Conservation (phyloP, 2,329 filamentous ascomycete species). For the Trichophyton simii region DNA sequence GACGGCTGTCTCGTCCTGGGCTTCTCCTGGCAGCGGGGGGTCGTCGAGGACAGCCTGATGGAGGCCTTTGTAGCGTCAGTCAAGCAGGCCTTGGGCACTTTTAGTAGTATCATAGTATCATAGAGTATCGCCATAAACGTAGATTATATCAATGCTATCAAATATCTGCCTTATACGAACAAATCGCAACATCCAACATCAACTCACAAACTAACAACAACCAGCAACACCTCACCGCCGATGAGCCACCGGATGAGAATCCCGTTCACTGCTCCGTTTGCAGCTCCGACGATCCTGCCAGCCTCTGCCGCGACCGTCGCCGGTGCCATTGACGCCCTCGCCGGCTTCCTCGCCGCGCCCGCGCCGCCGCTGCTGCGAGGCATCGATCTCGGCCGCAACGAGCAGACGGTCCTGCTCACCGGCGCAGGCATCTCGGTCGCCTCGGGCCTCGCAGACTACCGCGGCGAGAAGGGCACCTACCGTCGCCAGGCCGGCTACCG, state of each 20-base stretch:
- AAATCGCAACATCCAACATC: no score
- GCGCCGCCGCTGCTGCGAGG: conserved; percentile 39
- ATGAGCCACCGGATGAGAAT: conserved; percentile 72
- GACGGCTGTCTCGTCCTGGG: conserved; percentile 33
- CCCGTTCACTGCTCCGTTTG: conserved; percentile 74
- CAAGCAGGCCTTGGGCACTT: background rate
- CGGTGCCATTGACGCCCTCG: conserved; percentile 65
- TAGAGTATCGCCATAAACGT: no score
- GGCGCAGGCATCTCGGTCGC: conserved; percentile 90
- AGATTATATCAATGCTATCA: background rate
- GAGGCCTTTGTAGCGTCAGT: background rate
- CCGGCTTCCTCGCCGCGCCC: conserved; percentile 58
- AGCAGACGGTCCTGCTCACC: conserved; percentile 54
- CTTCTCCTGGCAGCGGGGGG: conserved; percentile 28
- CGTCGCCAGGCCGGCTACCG: conserved; percentile 79
- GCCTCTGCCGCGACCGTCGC: conserved; percentile 53
- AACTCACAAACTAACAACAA: background rate
- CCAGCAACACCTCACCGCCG: conserved; percentile 20
- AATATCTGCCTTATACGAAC: background rate
- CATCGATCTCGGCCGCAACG: conserved; percentile 31
- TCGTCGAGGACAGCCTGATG: conserved; percentile 2
- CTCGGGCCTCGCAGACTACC: conserved; percentile 84
- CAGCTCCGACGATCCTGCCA: conserved; percentile 63
- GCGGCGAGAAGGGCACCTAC: conserved; percentile 82
- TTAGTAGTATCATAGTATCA: background rate